These are phyloP conservation scores for Xerocomus spinulosus DNA, from an alignment of 768 basidiomycete genomes.

Conservation along the genomic window DNA sequence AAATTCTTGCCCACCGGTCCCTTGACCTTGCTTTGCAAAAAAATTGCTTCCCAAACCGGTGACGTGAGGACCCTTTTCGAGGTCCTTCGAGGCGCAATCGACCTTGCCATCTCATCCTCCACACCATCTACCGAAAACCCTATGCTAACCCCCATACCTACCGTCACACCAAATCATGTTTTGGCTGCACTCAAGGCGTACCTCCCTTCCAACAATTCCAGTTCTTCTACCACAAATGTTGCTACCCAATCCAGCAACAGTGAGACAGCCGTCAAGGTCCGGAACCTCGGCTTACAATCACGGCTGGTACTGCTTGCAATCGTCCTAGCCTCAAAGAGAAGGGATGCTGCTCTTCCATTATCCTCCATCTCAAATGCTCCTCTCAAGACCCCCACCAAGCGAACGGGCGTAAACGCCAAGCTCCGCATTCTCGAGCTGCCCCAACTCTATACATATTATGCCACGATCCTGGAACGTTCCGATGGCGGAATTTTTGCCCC, in stretches of 20 bases:
- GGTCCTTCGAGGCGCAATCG: constrained; percentile 75
- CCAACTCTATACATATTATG: constrained; percentile 64
- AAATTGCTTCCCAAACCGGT: constrained; percentile 75
- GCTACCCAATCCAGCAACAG: constrained; percentile 37
- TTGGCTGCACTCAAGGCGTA: constrained; percentile 73
- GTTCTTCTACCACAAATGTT: constrained; percentile 15
- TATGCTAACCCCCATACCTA: constrained; percentile 33
- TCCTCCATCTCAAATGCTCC: constrained; percentile 33
- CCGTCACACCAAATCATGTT: constrained; percentile 64
- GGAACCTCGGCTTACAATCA: constrained; percentile 67
- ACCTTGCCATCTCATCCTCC: constrained; percentile 47
- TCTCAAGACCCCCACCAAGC: constrained; percentile 48
- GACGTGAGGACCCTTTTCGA: constrained; percentile 80
- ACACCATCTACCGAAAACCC: constrained; percentile 17
- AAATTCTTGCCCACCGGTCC: constrained; percentile 62
- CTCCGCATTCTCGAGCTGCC: constrained; percentile 49
- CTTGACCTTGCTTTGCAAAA: constrained; percentile 69
- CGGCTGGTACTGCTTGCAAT: constrained; percentile 64
- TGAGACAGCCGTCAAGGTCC: constrained; percentile 63
- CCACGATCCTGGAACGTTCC: constrained; percentile 50
- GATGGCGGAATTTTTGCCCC: constrained; percentile 53
- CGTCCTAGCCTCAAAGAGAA: constrained; percentile 59
- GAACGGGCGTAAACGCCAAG: constrained; percentile 36
- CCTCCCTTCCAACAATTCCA: constrained; percentile 37
- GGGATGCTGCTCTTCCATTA: constrained; percentile 53